Evolutionary conservation across 2,329 filamentous ascomycete genomes (phyloP).

Genomic region (Botrytis squamosa): DNA sequence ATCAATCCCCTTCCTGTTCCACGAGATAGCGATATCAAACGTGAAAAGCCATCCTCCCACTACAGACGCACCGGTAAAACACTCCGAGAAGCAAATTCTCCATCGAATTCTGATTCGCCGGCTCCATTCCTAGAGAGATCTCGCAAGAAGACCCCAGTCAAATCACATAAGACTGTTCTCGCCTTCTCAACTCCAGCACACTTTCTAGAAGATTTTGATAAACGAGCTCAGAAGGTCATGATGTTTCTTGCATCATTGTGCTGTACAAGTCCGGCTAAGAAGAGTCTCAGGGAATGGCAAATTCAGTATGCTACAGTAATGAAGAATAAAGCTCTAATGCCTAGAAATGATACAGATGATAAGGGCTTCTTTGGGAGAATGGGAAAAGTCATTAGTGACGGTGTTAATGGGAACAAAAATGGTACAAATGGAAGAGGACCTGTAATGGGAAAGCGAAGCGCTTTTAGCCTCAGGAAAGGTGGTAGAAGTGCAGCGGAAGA

Average conservation of each 20-base stretch:
- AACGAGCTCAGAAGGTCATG: constrained; percentile 47
- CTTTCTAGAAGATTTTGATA: constrained; percentile 43
- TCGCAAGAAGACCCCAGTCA: not conserved
- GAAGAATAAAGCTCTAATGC: constrained; percentile 25
- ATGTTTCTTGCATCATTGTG: constrained; percentile 49
- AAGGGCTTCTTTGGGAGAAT: constrained; percentile 14
- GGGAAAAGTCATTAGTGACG: constrained; percentile 16
- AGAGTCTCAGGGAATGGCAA: constrained; percentile 51
- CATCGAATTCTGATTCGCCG: not conserved
- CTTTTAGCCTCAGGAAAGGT: constrained; percentile 16
- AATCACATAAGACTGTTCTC: constrained; percentile 5
- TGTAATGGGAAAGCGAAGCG: constrained; percentile 20
- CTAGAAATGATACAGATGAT: constrained; percentile 24
- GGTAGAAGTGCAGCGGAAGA: constrained; percentile 4
- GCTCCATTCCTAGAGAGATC: not conserved
- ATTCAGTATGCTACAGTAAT: constrained; percentile 45
- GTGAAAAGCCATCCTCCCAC: constrained; percentile 1
- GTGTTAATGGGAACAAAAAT: not conserved
- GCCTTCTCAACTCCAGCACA: not conserved
- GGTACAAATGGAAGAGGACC: constrained; percentile 3
- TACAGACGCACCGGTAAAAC: not conserved
- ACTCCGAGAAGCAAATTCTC: not conserved
- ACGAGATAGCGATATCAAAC: constrained; percentile 6
- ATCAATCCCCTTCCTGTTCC: constrained; percentile 11
- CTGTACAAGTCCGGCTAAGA: constrained; percentile 47